Conservation (phyloP, 2,329 filamentous ascomycete genomes). For the Botrytis porri region DNA sequence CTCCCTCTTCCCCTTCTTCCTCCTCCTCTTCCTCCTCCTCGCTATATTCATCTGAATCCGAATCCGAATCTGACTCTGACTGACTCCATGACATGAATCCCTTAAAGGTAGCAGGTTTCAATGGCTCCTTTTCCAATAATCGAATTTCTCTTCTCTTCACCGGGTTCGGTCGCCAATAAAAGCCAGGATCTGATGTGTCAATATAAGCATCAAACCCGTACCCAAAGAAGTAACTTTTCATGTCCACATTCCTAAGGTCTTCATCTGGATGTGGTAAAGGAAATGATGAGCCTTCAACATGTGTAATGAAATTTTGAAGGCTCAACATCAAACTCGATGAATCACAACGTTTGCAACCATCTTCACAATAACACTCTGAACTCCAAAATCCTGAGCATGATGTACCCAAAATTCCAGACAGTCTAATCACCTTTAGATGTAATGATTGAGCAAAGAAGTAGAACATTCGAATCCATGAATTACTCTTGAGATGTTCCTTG, state of each 20-base stretch:
- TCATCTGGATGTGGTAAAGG: not conserved
- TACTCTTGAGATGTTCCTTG: not conserved
- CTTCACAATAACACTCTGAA: no score
- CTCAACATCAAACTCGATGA: not conserved
- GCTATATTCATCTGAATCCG: not conserved
- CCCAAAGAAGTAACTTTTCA: not conserved
- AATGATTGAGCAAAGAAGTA: not conserved
- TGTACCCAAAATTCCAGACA: not conserved
- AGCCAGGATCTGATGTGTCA: no score
- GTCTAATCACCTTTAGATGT: not conserved
- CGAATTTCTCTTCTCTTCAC: not conserved
- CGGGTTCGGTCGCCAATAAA: not conserved
- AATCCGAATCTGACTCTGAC: not conserved
- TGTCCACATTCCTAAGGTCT: not conserved
- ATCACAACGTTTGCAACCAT: no score
- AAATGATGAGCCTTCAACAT: not conserved
- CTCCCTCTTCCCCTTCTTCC: no score
- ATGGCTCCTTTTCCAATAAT: not conserved
- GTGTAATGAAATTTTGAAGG: not conserved
- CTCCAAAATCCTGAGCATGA: not conserved
- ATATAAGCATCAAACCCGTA: no score
- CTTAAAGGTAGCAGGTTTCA: not conserved
- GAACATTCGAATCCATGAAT: conserved; percentile 9
- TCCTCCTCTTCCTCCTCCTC: no score
- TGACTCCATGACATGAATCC: not conserved